Evolutionary conservation across 1,284 basidiomycete species (phyloP), one percentile per base, ranked within the genome.

Genomic region (Sporisorium scitamineum): DNA sequence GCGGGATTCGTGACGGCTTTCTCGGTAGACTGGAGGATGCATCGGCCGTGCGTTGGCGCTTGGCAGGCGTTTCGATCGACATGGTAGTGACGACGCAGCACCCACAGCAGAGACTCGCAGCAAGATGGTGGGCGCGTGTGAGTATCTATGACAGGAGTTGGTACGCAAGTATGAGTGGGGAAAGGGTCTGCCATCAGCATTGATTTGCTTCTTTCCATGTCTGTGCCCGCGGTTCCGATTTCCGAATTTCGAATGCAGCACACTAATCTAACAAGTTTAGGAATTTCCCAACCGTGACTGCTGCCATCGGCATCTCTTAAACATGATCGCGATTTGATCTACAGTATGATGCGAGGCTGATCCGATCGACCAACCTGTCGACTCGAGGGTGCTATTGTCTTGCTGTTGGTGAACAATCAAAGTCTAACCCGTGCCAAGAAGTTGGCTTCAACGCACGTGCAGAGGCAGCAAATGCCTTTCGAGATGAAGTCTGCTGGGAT

Each of bases 61-160:
- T 71, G 27, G 47, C 60, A 13, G 62, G 59, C 47, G 69, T 42
- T 9, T 61, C 52, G 39, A 65, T 65, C n/a, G 69, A 54, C 69
- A 71, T 71, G 13, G 44, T 11, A 6, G 11, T 20, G 32, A 14
- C 50, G 32, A 52, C 20, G 50, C 50, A 37, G 50, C 50, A 52
- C n/a, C 9, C 18, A 0, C 47, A 34, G 14, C 18, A 22, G 31
- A 52, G 11, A 9, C 27, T 44, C 39, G n/a, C 41, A 20, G 20
- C 41, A 13, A 20, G 18, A 26, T 29, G 37, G 11, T 9, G 26
- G 8, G 26, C n/a, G 18, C 13, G 27, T n/a, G 29, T 5, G 27
- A 29, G 27, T 31, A 22, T 51, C 50, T 53, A 37, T 24, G 39
- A 8, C 52, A 53, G 27, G 32, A 24, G 32, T 13, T 37, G 31